These are phyloP conservation scores for Exutisphaerella laricina DNA, from an alignment of 2,329 filamentous ascomycete species.

Conservation along the genomic window DNA sequence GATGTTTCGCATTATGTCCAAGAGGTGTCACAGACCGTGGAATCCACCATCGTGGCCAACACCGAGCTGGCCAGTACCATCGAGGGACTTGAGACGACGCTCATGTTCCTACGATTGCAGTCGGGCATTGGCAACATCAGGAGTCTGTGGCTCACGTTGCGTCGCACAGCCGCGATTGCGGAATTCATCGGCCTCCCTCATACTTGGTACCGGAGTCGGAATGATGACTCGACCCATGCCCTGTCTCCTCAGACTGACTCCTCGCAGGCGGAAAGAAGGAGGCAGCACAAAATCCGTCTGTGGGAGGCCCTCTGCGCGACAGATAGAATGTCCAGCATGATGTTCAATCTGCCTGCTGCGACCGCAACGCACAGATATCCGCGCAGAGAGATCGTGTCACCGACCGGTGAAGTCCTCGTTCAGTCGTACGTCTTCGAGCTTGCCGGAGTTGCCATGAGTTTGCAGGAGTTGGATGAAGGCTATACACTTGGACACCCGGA, in stretches of 20 bases:
- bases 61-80: slow-evolving; percentile 32
- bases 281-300: slow-evolving; percentile 24
- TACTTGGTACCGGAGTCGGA: slow-evolving; percentile 9
- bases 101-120: slow-evolving; percentile 35
- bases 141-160: slow-evolving; percentile 35
- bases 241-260: slow-evolving; percentile 3
- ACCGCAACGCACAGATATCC: slow-evolving; percentile 25
- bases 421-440: slow-evolving; percentile 26
- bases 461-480: slow-evolving; percentile 26
- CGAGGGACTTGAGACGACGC: slow-evolving; percentile 30
- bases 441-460: slow-evolving; percentile 23
- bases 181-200: slow-evolving; percentile 37
- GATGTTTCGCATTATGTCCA: slow-evolving; percentile 19
- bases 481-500: slow-evolving; percentile 15
- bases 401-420: slow-evolving; percentile 22
- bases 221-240: neutral
- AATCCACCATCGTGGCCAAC: slow-evolving; percentile 29
- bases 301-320: slow-evolving; percentile 34
- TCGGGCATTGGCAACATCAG: slow-evolving; percentile 33
- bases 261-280: slow-evolving; percentile 6
- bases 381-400: slow-evolving; percentile 13
- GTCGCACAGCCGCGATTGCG: slow-evolving; percentile 36
- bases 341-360: slow-evolving; percentile 35
- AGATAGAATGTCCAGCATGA: slow-evolving; percentile 32
- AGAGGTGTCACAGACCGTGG: slow-evolving; percentile 26